Base-by-base conservation (phyloP, 73 alveolate species). In the Stentor coeruleus region DNA sequence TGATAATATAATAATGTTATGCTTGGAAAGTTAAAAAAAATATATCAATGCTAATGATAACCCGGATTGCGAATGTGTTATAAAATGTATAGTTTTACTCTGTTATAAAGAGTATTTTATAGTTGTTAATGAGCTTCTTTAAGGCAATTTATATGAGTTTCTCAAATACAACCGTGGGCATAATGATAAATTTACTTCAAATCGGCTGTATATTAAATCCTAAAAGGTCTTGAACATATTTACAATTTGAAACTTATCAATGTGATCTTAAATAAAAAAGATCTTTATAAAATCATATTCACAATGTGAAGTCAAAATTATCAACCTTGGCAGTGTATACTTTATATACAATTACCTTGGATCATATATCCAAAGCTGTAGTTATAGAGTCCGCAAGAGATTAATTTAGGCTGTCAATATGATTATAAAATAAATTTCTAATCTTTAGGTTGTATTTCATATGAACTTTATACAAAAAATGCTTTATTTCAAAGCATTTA, bases 71-170 rank as follows among this genome's bases (percentile, higher is more conserved):
- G 20, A 49, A 49, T 11, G 20, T 49, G 88, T 86, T 2, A 39
- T 86, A 31, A 82, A 74, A 72, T 81, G 74, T 37, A 60, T 33
- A 38, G 91, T 80, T 82, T 86, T 59, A 66, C 84, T 86, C 77
- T 86, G 81, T 72, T 20, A 49, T 49, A 49, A 49, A 11, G 66
- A 49, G 66, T 20, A 49, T 49, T 49, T 49, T 6, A 49, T 49
- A 11, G 20, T 49, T 20, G 66, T 49, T 49, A 49, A 6, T 49
- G 66, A 49, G 20, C 66, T 49, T 49, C 20, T 49, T 11, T 11
- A 20, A 49, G 66, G 20, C 20, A 49, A 49, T 49, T 20, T 49
- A 6, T 20, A 49, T 11, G 66, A 6, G 6, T 49, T 49, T 49
- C 66, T 49, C 20, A 49, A 20, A 11, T 20, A 49, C 20, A 49